These are phyloP conservation scores for Nadsonia starkeyi-henricii DNA, from an alignment of 1,139 yeast genomes.

Conservation along the genomic window DNA sequence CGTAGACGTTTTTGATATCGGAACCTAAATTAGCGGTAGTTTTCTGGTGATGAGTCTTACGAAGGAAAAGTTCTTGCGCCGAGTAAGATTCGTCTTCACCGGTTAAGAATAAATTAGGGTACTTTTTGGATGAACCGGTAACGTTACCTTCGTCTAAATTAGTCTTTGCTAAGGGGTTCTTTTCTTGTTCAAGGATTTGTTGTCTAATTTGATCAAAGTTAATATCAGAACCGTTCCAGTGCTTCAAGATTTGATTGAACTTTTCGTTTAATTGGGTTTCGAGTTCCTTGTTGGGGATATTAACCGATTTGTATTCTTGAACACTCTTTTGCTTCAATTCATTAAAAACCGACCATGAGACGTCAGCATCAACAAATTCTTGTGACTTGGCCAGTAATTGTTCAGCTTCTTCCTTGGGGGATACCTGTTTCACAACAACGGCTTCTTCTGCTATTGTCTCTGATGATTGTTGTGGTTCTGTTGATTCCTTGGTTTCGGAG, in stretches of 20 bases:
- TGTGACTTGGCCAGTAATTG: neutral
- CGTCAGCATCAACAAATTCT: neutral
- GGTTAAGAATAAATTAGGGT: slow-evolving; percentile 27
- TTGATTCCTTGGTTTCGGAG: neutral
- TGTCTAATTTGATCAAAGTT: neutral
- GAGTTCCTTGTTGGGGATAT: neutral
- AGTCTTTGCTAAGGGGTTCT: slow-evolving; percentile 1
- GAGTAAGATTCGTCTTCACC: slow-evolving; percentile 41
- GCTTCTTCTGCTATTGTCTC: neutral
- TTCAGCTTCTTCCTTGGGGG: neutral
- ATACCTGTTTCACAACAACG: neutral
- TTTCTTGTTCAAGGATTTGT: neutral
- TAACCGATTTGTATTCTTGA: neutral
- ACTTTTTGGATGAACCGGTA: slow-evolving; percentile 11
- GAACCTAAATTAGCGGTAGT: slow-evolving; percentile 50
- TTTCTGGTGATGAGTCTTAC: slow-evolving; percentile 48
- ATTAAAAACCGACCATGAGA: neutral
- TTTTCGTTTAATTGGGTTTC: neutral
- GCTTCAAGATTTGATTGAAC: neutral
- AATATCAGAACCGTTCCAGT: neutral
- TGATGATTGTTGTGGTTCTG: neutral
- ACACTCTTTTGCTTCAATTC: neutral
- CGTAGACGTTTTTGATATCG: slow-evolving; percentile 43
- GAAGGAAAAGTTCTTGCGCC: slow-evolving; percentile 57
- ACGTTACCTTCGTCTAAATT: slow-evolving; percentile 1